Conservation (phyloP, 352 stramenopile genomes). For the Proteromonas lacertae region DNA sequence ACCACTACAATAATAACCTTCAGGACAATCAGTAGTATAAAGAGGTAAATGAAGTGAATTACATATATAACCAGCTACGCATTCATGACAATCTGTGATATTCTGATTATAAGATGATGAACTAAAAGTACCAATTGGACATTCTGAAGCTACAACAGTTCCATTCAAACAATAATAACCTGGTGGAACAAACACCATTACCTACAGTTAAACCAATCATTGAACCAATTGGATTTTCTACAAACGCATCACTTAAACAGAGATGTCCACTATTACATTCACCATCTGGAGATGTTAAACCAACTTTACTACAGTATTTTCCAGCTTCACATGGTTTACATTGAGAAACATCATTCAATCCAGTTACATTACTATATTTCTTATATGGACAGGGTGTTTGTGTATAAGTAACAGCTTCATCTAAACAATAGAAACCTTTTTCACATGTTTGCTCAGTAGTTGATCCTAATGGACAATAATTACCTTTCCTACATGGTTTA, state of each 20-base stretch:
- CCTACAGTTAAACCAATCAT: background rate
- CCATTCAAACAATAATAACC: constrained; percentile 34
- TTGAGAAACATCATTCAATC: constrained; percentile 1
- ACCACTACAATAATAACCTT: constrained; percentile 7
- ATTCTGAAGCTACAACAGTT: constrained; percentile 20
- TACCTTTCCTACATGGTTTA: constrained; percentile 21
- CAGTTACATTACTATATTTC: constrained; percentile 9
- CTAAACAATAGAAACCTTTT: constrained; percentile 15
- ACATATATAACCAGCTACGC: constrained; percentile 13
- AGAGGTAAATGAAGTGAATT: constrained; percentile 1
- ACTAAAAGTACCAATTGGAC: constrained; percentile 29
- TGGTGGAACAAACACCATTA: constrained; percentile 17
- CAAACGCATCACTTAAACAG: constrained; percentile 4
- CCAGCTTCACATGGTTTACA: constrained; percentile 8
- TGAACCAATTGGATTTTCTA: constrained; percentile 5
- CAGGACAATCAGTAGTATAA: constrained; percentile 3
- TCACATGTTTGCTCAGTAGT: constrained; percentile 11
- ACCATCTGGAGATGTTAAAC: constrained; percentile 6
- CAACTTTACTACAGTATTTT: constrained; percentile 9
- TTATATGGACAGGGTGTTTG: constrained; percentile 20
- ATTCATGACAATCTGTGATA: constrained; percentile 9
- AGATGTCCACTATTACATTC: constrained; percentile 10
- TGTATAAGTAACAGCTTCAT: constrained; percentile 5
- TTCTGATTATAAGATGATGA: constrained; percentile 16
- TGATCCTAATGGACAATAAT: constrained; percentile 22